Evolutionary conservation across 495 filamentous ascomycete species (phyloP).

Genomic region (Lophiotrema nucula): DNA sequence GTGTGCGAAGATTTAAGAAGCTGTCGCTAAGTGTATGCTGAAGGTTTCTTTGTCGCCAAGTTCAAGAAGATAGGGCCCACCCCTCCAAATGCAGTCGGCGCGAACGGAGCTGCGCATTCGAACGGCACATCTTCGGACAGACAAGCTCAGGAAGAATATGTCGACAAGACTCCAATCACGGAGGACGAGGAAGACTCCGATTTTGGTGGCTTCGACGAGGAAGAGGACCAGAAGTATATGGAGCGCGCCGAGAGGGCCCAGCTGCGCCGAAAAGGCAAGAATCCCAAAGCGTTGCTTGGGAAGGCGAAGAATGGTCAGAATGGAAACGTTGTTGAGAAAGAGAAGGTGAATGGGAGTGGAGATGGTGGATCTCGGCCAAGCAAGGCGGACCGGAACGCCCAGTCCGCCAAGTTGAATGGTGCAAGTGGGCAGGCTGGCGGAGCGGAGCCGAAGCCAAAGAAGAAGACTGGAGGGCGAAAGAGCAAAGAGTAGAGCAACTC

Average conservation of each 20-base stretch:
- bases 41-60: conserved; percentile 93
- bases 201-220: conserved; percentile 66
- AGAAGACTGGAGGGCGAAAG: conserved; percentile 12
- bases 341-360: neutral
- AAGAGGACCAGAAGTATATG: conserved; percentile 60
- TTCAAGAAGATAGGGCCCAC: conserved; percentile 87
- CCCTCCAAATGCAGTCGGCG: conserved; percentile 53
- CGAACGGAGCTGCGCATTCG: conserved; percentile 31
- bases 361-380: conserved; percentile 6
- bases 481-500: neutral
- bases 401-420: conserved; percentile 3
- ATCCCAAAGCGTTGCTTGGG: conserved; percentile 53
- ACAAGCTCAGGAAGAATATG: conserved; percentile 33
- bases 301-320: conserved; percentile 39
- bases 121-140: conserved; percentile 33
- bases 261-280: conserved; percentile 63
- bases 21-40: neutral
- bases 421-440: conserved; percentile 2
- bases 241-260: conserved; percentile 57
- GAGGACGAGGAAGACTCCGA: conserved; percentile 49
- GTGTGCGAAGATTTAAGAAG: neutral
- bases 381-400: conserved; percentile 4
- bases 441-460: conserved; percentile 14
- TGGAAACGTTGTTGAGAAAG: neutral
- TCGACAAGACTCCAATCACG: conserved; percentile 53